Base-by-base conservation (phyloP, 2,329 filamentous ascomycete genomes). In the Trichoderma afroharzianum region DNA sequence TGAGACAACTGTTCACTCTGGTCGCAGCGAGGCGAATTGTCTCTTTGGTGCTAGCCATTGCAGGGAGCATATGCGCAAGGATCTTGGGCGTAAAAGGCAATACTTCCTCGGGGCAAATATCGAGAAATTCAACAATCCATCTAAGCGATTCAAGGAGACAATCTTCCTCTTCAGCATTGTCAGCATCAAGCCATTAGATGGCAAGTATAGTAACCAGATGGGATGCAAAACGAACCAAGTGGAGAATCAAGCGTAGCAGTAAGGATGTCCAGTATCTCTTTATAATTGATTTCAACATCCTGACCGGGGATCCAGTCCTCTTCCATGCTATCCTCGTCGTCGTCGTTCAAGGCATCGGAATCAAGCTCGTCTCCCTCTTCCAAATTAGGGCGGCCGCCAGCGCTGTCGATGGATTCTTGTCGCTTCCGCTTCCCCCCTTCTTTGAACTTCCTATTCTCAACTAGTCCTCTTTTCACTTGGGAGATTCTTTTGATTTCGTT, bases 291-390 rank as follows among this genome's bases (percentile, higher is more conserved):
- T 72, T 97, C 92, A 8, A 98, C 94, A 80, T 99, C 96, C 81
- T 99, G 96, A 1, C 97, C 96, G 0, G 97, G 97, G 59, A 98
- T 91, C 94, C 95, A 99, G 78, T 98, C 96, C 72, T 95, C 95
- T 76, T 97, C 95, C 58, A 88, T 90, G 73, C 89, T 90, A 18
- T 86, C 83, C 33, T 88, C 88, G 39, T 87, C 87, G 3, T 87
- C 86, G 6, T 90, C 88, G n/a, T 85, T 84, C 33, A 84, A 84
- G 26, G 86, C 85, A 15, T 88, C 87, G 11, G 88, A 89, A 62
- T 84, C 88, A 30, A 90, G 82, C 72, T 91, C 88, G 33, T 88
- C 87, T 5, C 87, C 88, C 72, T 90, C 87, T 57, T 92, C 90
- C 12, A 85, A 83, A 18, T 86, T 87, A 6, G 86, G 86, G 6